phyloP scores from a whole-genome alignment of 129 eudicot species.

The Mikania micrantha region DNA sequence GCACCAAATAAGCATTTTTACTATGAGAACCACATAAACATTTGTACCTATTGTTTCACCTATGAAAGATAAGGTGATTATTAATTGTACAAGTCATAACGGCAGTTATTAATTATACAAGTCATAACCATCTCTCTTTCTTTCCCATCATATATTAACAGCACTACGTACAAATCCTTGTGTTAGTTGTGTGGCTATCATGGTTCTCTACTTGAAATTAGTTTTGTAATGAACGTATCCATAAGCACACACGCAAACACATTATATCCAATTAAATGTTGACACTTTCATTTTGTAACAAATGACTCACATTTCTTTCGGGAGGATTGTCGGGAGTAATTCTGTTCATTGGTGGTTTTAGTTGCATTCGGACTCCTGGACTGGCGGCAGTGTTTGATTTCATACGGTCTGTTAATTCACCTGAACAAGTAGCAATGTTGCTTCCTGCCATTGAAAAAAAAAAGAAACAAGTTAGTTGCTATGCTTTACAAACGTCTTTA shows the following conservation, averaged over 20 bases:
- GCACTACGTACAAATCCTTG: no score
- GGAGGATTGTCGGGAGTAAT: constrained; percentile 52
- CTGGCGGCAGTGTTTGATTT: constrained; percentile 53
- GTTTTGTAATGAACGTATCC: not conserved
- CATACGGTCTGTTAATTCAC: constrained; percentile 57
- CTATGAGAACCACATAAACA: not conserved
- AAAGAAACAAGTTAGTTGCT: constrained; percentile 11
- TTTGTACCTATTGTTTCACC: not conserved
- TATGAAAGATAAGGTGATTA: no score
- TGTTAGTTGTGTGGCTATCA: not conserved
- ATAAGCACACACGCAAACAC: not conserved
- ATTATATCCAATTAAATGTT: not conserved
- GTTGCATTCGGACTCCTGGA: constrained; percentile 71
- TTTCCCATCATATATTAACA: no score
- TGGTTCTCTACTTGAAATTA: not conserved
- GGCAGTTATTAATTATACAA: no score
- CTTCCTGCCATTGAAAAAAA: constrained; percentile 31
- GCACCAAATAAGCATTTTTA: no score
- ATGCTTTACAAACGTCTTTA: not conserved
- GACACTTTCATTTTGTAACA: not conserved
- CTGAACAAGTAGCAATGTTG: constrained; percentile 43
- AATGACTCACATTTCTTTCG: constrained; percentile 49
- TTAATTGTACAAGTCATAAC: no score
- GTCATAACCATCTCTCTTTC: no score
- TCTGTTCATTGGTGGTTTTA: constrained; percentile 53